Base-by-base conservation (phyloP, 306 rosid species). In the Chamaecrista fasciculata region DNA sequence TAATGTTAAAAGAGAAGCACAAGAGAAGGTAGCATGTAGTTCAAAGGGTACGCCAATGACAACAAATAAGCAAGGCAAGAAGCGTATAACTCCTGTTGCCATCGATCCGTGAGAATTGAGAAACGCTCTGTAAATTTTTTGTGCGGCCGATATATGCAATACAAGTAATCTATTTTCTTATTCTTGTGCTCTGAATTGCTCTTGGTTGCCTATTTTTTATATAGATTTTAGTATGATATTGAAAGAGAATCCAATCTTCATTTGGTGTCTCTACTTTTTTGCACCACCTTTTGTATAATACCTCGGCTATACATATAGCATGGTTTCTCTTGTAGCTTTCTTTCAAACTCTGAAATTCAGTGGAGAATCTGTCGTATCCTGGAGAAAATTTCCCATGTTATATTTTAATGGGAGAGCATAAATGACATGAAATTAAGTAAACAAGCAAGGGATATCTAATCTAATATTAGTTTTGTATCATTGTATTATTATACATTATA, bases 11-110 rank as follows among this genome's bases (percentile, higher is more conserved):
- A 37, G 11, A 0, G 49, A 61, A 61, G 31, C 28, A 36, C 47
- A 37, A 37, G 49, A 36, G 12, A 61, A n/a, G 21, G 49, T 12
- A 61, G 50, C 56, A n/a, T 46, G 43, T 46, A 65, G 31, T 28
- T 66, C 43, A 46, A 47, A 36, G 19, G 56, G 44, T n/a, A 48
- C 19, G 42, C 25, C 71, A 36, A 28, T 14, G 24, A 44, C 70
- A 65, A 44, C 70, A 65, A 46, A 65, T 46, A 65, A 65, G 59
- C 55, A 42, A 48, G 44, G 46, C 58, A 66, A 18, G 40, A 66
- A 11, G 44, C 59, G 71, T 28, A 66, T 66, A 29, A 66, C 71
- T 66, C 59, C 59, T 21, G 31, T 66, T 29, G 71, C 71, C 15
- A 66, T 66, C 8, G 71, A 66, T 66, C 20, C 44, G 5, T 66